Percentiles rank a stretch among this genome's conserved stretches.
These are phyloP conservation scores for Linum lewisii DNA, from an alignment of 345 rosid genomes.

Conservation along the genomic window DNA sequence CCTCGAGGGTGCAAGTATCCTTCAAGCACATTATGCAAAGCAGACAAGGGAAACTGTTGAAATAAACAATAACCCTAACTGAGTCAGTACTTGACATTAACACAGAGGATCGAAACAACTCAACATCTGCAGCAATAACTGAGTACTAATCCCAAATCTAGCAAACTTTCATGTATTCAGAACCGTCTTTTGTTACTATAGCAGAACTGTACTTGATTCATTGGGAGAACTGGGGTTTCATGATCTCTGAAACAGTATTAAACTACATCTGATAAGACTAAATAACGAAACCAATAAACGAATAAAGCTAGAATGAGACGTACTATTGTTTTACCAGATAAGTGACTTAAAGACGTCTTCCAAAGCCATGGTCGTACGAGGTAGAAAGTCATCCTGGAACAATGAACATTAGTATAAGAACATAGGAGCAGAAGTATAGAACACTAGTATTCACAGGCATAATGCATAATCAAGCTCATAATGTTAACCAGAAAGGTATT, in stretches of 20 bases:
- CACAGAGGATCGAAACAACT: background rate
- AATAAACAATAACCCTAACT: conserved; percentile 15
- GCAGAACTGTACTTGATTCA: background rate
- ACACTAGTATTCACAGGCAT: background rate
- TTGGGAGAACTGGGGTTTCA: background rate
- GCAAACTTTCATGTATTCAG: background rate
- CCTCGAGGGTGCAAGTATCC: conserved; percentile 83
- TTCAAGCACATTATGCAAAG: conserved; percentile 80
- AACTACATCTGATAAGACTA: background rate
- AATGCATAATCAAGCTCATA: background rate
- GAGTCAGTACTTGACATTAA: conserved; percentile 3
- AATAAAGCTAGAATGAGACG: conserved; percentile 17
- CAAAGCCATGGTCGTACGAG: conserved; percentile 76
- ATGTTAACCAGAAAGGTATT: no score
- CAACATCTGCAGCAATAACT: background rate
- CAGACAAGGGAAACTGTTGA: conserved; percentile 82
- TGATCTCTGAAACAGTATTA: background rate
- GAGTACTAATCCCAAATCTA: background rate
- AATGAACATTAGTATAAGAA: conserved; percentile 16
- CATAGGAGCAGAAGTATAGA: background rate
- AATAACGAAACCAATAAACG: background rate
- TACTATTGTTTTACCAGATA: conserved; percentile 62
- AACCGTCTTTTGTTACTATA: no score
- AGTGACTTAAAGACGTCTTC: conserved; percentile 74
- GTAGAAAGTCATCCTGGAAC: conserved; percentile 90